Evolutionary conservation across 352 stramenopile species (phyloP), one percentile per base, ranked within the genome.

Genomic region (Pythium aristosporum): DNA sequence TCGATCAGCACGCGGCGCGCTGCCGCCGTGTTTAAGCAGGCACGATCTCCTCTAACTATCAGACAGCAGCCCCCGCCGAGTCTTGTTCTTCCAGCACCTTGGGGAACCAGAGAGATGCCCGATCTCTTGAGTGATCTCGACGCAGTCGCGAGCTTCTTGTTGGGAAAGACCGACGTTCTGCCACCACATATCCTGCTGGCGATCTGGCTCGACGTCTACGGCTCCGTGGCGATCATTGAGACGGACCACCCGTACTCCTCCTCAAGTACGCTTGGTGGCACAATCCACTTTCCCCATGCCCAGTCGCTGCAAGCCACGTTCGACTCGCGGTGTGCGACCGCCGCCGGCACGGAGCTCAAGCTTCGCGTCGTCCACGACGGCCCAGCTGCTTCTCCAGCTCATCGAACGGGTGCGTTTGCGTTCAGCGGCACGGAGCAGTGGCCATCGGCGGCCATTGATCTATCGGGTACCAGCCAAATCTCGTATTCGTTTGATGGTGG

Each of bases 171-270:
- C 0, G 61, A 74, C 6, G 52, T 47, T 32, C 57, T 95, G 4
- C 72, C 85, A 15, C 59, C 79, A 13, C 79, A 89, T 57, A 67
- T 91, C 3, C 55, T 93, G 16, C 65, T 82, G 37, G 67, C 82
- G 15, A 85, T 93, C 34, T 95, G 86, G 86, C 61, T 95, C 3
- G 86, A 93, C 23, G 78, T 89, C n/a, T 91, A 88, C 52, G 86
- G 86, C 20, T 75, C 74, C 12, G 72, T 72, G 5, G 68, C 54
- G 12, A 75, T 90, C 15, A 75, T 95, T 15, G 82, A 95, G 52
- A 89, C 71, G 0, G 57, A 63, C 0, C 86, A 94, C 37, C 86
- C 86, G 59, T 94, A 91, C 52, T 28, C 67, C 4, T 28, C 56
- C 5, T 65, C 67, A 2, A 66, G 46, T 0, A 58, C 65, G 32